Conservation (phyloP, 2,329 filamentous ascomycete species). For the Paraconiothyrium brasiliense region DNA sequence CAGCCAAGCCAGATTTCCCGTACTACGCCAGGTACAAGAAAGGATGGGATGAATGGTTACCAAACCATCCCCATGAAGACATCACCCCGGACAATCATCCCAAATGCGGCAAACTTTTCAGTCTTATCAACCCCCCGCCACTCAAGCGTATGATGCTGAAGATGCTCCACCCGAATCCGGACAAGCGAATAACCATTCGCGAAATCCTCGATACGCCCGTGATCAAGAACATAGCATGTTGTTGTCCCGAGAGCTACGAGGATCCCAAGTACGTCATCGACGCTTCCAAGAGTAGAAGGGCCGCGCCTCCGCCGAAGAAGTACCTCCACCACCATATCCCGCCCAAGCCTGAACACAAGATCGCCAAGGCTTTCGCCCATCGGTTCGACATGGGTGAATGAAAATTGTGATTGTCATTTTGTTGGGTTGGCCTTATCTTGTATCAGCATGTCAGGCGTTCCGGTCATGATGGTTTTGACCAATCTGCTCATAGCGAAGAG, state of each 20-base stretch:
- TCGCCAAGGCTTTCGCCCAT: constrained; percentile 47
- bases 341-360: constrained; percentile 49
- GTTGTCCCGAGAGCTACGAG: constrained; percentile 74
- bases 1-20: constrained; percentile 65
- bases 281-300: constrained; percentile 56
- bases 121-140: constrained; percentile 69
- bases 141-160: constrained; percentile 76
- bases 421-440: constrained; percentile 11
- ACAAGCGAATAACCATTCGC: constrained; percentile 73
- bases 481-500: constrained; percentile 5
- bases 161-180: constrained; percentile 84
- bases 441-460: constrained; percentile 11
- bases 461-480: neutral
- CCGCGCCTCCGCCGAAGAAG: constrained; percentile 50
- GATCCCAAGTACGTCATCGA: constrained; percentile 70
- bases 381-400: constrained; percentile 53
- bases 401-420: constrained; percentile 27
- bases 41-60: constrained; percentile 75
- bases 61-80: constrained; percentile 61
- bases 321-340: constrained; percentile 55
- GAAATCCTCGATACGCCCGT: constrained; percentile 76
- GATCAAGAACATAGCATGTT: constrained; percentile 80
- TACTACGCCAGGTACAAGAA: constrained; percentile 71
- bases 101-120: constrained; percentile 71
- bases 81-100: constrained; percentile 69